Evolutionary conservation across 2,329 filamentous ascomycete genomes (phyloP), one percentile per base, ranked within the genome.

Genomic region (Pyrenophora seminiperda): DNA sequence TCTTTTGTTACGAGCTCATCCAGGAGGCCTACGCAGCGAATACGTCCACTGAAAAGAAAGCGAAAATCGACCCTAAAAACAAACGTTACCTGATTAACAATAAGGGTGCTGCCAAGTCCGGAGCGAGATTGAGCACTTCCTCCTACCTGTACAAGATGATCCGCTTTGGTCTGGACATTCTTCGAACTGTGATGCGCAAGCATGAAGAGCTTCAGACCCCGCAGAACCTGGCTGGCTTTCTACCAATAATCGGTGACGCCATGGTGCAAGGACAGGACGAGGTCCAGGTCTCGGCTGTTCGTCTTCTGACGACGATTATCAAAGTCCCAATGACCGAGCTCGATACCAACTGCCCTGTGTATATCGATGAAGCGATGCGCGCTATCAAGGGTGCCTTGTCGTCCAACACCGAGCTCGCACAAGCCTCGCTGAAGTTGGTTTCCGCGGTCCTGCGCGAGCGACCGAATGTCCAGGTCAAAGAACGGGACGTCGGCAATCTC

Each of bases 1-100:
- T 96, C 0, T 97, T 99, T 73, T 96, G 92, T 71, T 97, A 96
- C 69, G 91, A 97, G 71, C 83, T 97, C 38, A 89, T 97, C 32
- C 89, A 95, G 67, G 87, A 92, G 56, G 89, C 90, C 0, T 95
- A 96, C 72, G 83, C 83, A 52, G 83, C 82, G 50, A 66, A 79
- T 81, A 45, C 82, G 79, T 61, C 79, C 77, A 6, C 70, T 15
- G 54, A 64, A 38, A 48, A 54, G 54, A 57, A 56, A 53, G 46
- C 63, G 49, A 43, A 71, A 59, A 63, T 68, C 43, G 65, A 68
- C 22, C 52, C 61, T 77, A 65, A 76, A 54, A 78, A 86, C 37
- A 85, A 82, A 67, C 85, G 87, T 47, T 97, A 94, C 65, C 79
- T 97, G 7, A 80, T 96, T 20, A 90, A 92, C 53, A 76, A 83